phyloP scores from a whole-genome alignment of 228 moss, liverwort and hornwort species.

The Sphagnum magellanicum region DNA sequence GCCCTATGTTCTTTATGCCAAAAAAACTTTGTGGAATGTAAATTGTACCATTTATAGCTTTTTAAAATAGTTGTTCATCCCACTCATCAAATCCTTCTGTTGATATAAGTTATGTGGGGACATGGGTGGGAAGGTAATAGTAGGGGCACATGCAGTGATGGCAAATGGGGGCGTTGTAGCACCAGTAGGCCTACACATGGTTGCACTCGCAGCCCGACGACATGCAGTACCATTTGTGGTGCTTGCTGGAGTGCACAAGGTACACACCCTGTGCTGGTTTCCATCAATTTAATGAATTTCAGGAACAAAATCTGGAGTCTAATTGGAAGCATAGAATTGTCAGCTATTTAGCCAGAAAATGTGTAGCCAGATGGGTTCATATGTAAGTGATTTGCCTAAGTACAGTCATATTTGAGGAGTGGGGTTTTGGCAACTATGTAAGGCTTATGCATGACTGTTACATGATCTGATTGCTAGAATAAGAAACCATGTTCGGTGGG shows the following conservation, averaged over 20 bases:
- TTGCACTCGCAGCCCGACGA: constrained; percentile 85
- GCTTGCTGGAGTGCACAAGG: constrained; percentile 97
- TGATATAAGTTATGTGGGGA: background rate
- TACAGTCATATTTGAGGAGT: background rate
- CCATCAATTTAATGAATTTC: background rate
- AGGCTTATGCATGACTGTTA: too few species aligned
- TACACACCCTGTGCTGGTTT: constrained; percentile 3
- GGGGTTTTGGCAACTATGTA: too few species aligned
- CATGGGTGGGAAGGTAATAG: constrained; percentile 52
- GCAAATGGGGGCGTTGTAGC: constrained; percentile 98
- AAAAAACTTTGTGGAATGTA: too few species aligned
- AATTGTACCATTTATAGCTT: too few species aligned
- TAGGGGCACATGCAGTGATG: constrained; percentile 99
- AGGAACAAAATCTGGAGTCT: too few species aligned
- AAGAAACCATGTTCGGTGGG: background rate
- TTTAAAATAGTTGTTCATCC: too few species aligned
- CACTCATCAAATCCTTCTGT: too few species aligned
- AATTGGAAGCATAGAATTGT: background rate
- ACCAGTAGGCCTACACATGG: constrained; percentile 97
- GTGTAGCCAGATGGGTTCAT: background rate
- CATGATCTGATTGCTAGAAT: background rate
- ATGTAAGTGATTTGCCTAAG: background rate
- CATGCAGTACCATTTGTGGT: constrained; percentile 99
- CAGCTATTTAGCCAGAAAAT: background rate
- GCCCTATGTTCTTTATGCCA: too few species aligned